phyloP scores from a whole-genome alignment of 1,139 yeast genomes.

The Hansenula anomala region DNA sequence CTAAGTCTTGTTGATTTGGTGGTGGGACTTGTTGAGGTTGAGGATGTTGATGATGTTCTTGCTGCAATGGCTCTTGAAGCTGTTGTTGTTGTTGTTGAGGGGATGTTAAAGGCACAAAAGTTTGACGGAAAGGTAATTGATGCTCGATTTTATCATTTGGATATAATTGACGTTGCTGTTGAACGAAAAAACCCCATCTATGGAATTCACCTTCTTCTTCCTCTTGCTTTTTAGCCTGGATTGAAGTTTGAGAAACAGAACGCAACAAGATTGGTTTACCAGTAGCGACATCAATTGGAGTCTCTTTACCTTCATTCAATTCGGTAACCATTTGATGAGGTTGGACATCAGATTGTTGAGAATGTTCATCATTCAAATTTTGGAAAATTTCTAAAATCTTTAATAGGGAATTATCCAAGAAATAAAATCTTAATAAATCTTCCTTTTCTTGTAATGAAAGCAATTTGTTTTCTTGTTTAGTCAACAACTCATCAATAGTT shows the following conservation, averaged over 20 bases:
- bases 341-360: conserved; percentile 24
- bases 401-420: conserved; percentile 59
- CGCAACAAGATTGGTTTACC: conserved; percentile 68
- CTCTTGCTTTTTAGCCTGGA: conserved; percentile 71
- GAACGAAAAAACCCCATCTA: conserved; percentile 73
- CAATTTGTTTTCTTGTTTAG: conserved; percentile 50
- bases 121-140: neutral
- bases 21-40: conserved; percentile 2
- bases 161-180: conserved; percentile 45
- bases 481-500: conserved; percentile 57
- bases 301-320: conserved; percentile 45
- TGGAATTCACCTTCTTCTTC: conserved; percentile 91
- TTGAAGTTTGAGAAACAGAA: conserved; percentile 59
- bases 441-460: conserved; percentile 67
- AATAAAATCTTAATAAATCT: conserved; percentile 56
- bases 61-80: conserved; percentile 4
- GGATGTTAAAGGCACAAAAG: no score
- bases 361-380: conserved; percentile 22
- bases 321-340: conserved; percentile 73
- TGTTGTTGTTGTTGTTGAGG: conserved; percentile 6
- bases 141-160: conserved; percentile 22
- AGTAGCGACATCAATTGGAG: conserved; percentile 62
- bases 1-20: conserved; percentile 10
- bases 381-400: conserved; percentile 62
- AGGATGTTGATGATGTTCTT: neutral